Evolutionary conservation across 2,329 filamentous ascomycete genomes (phyloP).

Genomic region (Hypoxylon sp.): DNA sequence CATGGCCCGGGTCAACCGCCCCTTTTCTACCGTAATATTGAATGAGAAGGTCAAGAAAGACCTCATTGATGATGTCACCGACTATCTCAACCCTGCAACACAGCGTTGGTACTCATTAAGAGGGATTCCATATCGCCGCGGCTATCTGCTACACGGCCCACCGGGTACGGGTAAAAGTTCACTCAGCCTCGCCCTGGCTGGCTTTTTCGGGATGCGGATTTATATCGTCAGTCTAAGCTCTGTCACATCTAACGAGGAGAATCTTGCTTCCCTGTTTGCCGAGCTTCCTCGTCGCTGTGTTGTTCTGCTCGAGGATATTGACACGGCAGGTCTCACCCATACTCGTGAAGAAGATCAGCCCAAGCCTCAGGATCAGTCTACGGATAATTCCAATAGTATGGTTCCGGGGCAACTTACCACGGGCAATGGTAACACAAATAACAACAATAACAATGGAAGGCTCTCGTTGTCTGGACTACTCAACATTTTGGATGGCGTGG

Average conservation of each 20-base stretch:
- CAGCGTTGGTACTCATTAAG: conserved; percentile 85
- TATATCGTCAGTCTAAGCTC: conserved; percentile 80
- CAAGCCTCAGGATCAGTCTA: conserved; percentile 33
- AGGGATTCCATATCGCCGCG: conserved; percentile 87
- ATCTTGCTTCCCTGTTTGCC: conserved; percentile 72
- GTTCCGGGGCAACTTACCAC: conserved; percentile 53
- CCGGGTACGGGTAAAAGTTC: conserved; percentile 85
- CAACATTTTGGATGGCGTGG: conserved; percentile 83
- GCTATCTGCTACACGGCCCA: conserved; percentile 85
- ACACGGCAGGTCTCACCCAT: conserved; percentile 77
- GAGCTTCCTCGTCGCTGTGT: conserved; percentile 77
- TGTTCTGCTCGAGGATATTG: conserved; percentile 82
- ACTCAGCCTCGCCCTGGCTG: conserved; percentile 77
- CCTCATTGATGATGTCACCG: conserved; percentile 70
- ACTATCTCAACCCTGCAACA: conserved; percentile 73
- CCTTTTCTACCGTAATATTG: conserved; percentile 75
- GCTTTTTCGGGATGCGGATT: conserved; percentile 77
- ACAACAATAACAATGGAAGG: conserved; percentile 49
- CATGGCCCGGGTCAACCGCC: conserved; percentile 70
- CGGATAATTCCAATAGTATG: conserved; percentile 46
- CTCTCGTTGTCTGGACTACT: conserved; percentile 82
- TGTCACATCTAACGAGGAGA: conserved; percentile 73
- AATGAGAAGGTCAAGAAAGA: conserved; percentile 71
- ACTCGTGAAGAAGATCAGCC: conserved; percentile 59
- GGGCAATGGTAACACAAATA: conserved; percentile 48